phyloP scores from a whole-genome alignment of 2,329 filamentous ascomycete species.

The Chrysoporthe austroafricana region DNA sequence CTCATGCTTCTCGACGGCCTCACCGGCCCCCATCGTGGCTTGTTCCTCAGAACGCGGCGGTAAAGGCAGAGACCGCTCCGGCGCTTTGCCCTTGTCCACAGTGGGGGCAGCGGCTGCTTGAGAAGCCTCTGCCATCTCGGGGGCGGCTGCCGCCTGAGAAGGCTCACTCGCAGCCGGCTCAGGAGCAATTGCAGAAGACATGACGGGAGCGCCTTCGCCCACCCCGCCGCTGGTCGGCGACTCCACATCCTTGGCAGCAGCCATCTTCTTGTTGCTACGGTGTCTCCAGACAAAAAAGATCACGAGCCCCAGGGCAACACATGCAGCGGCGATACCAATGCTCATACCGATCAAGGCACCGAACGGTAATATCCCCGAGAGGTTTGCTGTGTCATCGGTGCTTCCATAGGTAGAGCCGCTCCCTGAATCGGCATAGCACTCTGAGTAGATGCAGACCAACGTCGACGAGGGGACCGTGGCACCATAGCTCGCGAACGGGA shows the following conservation, averaged over 20 bases:
- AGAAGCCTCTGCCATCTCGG: not conserved
- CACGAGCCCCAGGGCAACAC: slow-evolving; percentile 11
- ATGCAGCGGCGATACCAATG: slow-evolving; percentile 20
- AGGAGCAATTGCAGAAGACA: not conserved
- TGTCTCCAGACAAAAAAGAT: slow-evolving; percentile 23
- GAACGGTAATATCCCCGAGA: slow-evolving; percentile 12
- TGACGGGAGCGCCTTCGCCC: not conserved
- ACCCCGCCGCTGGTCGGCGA: slow-evolving; percentile 14
- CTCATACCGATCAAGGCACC: slow-evolving; percentile 22
- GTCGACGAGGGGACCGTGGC: slow-evolving; percentile 36
- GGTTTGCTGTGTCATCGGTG: not conserved
- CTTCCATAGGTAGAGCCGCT: not conserved
- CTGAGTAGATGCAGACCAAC: slow-evolving; percentile 27
- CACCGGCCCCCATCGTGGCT: not conserved
- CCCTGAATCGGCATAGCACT: slow-evolving; percentile 13
- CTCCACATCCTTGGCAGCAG: not conserved
- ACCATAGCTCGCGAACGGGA: slow-evolving; percentile 35
- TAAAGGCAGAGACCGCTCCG: slow-evolving; percentile 8
- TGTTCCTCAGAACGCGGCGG: slow-evolving; percentile 1
- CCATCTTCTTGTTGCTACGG: slow-evolving; percentile 20
- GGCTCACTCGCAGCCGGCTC: slow-evolving; percentile 6
- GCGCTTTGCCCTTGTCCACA: slow-evolving; percentile 15
- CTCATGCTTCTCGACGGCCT: not conserved
- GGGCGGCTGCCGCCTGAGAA: not conserved
- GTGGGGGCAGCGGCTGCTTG: not conserved